phyloP scores from a whole-genome alignment of 805 yeast species.

The Brettanomyces nanus region DNA sequence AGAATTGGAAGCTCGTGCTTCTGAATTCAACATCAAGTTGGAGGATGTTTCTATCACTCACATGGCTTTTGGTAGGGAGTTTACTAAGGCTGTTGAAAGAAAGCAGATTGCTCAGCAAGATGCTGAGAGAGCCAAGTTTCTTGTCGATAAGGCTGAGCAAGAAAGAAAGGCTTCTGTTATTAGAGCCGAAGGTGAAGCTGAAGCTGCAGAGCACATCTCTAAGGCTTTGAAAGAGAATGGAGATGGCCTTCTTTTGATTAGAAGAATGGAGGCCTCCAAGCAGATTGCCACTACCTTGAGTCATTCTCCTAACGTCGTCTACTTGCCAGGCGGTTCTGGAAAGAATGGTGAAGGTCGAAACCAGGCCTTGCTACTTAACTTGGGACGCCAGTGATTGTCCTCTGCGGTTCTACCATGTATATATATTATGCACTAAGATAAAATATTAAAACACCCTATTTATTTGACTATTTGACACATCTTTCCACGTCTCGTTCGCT shows the following conservation, averaged over 20 bases:
- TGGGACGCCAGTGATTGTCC: conserved; percentile 47
- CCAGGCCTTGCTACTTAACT: conserved; percentile 55
- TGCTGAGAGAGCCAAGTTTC: conserved; percentile 91
- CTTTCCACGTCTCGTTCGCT: too few relatives aligned
- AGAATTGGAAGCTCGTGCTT: conserved; percentile 76
- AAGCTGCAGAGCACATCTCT: conserved; percentile 91
- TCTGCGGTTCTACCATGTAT: not conserved
- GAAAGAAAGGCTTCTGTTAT: conserved; percentile 92
- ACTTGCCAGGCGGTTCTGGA: conserved; percentile 59
- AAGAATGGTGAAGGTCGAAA: conserved; percentile 29
- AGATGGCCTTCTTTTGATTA: conserved; percentile 85
- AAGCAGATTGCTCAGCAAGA: conserved; percentile 99
- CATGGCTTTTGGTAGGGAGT: conserved; percentile 93
- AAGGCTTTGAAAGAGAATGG: conserved; percentile 91
- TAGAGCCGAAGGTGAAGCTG: conserved; percentile 99
- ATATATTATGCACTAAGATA: too few relatives aligned
- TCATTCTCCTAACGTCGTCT: conserved; percentile 74
- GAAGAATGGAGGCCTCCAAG: conserved; percentile 94
- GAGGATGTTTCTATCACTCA: conserved; percentile 98
- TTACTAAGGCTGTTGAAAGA: conserved; percentile 97
- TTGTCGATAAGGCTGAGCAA: conserved; percentile 95
- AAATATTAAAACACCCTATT: not conserved
- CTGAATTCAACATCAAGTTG: conserved; percentile 80
- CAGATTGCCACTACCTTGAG: conserved; percentile 90
- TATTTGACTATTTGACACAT: too few relatives aligned